These are phyloP conservation scores for Austroboletus niveus DNA, from an alignment of 1,284 basidiomycete genomes.

Conservation along the genomic window DNA sequence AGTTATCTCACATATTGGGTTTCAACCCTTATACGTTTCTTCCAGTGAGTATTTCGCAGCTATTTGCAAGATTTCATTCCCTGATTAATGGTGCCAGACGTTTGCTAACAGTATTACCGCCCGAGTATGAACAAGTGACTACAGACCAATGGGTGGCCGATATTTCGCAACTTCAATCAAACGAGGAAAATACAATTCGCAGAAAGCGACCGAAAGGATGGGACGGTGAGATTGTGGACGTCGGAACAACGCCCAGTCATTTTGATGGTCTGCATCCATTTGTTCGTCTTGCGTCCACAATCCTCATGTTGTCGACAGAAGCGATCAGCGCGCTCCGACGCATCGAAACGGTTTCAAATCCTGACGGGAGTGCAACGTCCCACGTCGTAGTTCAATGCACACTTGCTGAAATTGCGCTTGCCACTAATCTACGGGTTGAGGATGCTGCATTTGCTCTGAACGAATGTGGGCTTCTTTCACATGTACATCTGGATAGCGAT, in stretches of 20 bases:
- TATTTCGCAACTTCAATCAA: slow-evolving; percentile 37
- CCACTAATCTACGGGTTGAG: slow-evolving; percentile 81
- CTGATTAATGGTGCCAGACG: slow-evolving; percentile 38
- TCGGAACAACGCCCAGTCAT: slow-evolving; percentile 21
- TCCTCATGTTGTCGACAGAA: slow-evolving; percentile 33
- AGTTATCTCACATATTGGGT: slow-evolving; percentile 95
- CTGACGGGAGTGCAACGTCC: slow-evolving; percentile 64
- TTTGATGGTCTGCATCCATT: slow-evolving; percentile 32
- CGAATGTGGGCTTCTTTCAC: slow-evolving; percentile 77
- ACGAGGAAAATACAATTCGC: slow-evolving; percentile 39
- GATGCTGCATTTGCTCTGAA: slow-evolving; percentile 87
- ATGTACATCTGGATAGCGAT: slow-evolving; percentile 24
- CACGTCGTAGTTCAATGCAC: slow-evolving; percentile 67
- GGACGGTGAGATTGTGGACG: slow-evolving; percentile 54
- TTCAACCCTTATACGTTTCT: slow-evolving; percentile 79
- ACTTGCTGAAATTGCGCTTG: slow-evolving; percentile 69
- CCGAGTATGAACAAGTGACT: slow-evolving; percentile 43
- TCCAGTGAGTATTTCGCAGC: slow-evolving; percentile 49
- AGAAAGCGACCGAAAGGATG: slow-evolving; percentile 62
- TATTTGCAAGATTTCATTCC: not conserved
- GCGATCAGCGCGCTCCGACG: slow-evolving; percentile 46
- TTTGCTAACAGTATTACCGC: slow-evolving; percentile 58
- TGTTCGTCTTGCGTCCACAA: not conserved
- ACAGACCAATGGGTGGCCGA: slow-evolving; percentile 44
- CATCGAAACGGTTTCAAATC: slow-evolving; percentile 53